Conservation (phyloP, 2,329 filamentous ascomycete genomes). For the Fusarium euwallaceae region DNA sequence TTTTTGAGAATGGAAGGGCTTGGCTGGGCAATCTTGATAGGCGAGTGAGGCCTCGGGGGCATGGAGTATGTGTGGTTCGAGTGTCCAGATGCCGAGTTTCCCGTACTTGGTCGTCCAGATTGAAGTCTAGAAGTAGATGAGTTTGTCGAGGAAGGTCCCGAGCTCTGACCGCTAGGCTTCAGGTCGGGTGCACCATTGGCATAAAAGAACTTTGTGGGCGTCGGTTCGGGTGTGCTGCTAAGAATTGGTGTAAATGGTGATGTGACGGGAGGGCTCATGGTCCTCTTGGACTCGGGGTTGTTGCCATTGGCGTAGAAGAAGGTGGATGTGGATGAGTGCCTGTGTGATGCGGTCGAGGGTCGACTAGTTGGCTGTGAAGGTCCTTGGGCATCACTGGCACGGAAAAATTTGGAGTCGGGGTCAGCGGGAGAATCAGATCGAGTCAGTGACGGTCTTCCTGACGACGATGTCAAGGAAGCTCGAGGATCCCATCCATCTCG, state of each 20-base stretch:
- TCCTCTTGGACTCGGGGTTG: slow-evolving; percentile 55
- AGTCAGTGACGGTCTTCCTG: slow-evolving; percentile 40
- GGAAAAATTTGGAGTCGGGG: slow-evolving; percentile 81
- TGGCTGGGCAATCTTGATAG: slow-evolving; percentile 57
- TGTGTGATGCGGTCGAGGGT: slow-evolving; percentile 58
- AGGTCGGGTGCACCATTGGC: slow-evolving; percentile 74
- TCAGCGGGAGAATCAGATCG: slow-evolving; percentile 47
- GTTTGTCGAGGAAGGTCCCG: slow-evolving; percentile 59
- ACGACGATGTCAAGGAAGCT: slow-evolving; percentile 47
- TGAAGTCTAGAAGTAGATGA: slow-evolving; percentile 61
- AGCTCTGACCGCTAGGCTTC: slow-evolving; percentile 53
- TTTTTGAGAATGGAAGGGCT: slow-evolving; percentile 41
- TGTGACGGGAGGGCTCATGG: slow-evolving; percentile 47
- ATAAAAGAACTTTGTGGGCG: slow-evolving; percentile 79
- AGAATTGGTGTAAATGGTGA: slow-evolving; percentile 52
- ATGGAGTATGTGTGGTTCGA: slow-evolving; percentile 32
- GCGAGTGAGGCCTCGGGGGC: slow-evolving; percentile 63
- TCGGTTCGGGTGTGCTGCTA: slow-evolving; percentile 53
- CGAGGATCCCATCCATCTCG: slow-evolving; percentile 60
- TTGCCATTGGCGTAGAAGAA: slow-evolving; percentile 71
- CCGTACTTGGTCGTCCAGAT: slow-evolving; percentile 55
- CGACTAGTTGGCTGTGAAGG: slow-evolving; percentile 52
- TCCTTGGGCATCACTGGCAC: slow-evolving; percentile 82
- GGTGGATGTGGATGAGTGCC: slow-evolving; percentile 58
- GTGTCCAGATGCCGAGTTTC: slow-evolving; percentile 44